These are phyloP conservation scores for Emiliania huxleyi DNA, from an alignment of 78 protist species.

Conservation along the genomic window DNA sequence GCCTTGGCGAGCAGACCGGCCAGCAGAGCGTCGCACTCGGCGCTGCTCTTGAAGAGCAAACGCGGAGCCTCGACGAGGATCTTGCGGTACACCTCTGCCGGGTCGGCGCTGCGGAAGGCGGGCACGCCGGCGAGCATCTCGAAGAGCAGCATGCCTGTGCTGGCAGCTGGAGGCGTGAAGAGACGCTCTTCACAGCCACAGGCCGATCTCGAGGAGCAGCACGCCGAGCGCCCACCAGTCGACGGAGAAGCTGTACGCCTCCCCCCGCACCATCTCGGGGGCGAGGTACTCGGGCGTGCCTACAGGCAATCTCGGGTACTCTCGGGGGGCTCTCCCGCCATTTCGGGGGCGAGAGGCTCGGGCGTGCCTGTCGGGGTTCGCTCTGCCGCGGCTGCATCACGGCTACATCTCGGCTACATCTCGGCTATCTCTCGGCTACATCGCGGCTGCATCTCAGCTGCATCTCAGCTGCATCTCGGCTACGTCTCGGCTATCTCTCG, in stretches of 20 bases:
- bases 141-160: neutral
- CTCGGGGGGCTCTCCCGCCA: too few species aligned
- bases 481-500: too few species aligned
- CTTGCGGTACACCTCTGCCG: neutral
- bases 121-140: constrained; percentile 16
- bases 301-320: too few species aligned
- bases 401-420: too few species aligned
- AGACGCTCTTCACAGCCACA: too few species aligned
- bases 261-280: constrained; percentile 1
- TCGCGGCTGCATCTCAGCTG: too few species aligned
- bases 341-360: too few species aligned
- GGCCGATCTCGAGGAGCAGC: constrained; percentile 8
- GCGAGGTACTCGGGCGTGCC: constrained; percentile 26
- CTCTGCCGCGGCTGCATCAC: too few species aligned
- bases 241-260: neutral
- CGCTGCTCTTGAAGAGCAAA: neutral
- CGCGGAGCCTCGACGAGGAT: neutral
- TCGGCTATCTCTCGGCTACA: too few species aligned
- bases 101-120: neutral
- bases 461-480: too few species aligned
- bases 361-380: too few species aligned
- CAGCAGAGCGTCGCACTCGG: neutral
- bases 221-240: constrained; percentile 32
- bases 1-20: neutral
- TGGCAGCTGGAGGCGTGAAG: too few species aligned